A percentile compares a stretch with the other conserved stretches of the same genome.
phyloP scores from a whole-genome alignment of 2,329 filamentous ascomycete genomes.

The Exophiala sideris region DNA sequence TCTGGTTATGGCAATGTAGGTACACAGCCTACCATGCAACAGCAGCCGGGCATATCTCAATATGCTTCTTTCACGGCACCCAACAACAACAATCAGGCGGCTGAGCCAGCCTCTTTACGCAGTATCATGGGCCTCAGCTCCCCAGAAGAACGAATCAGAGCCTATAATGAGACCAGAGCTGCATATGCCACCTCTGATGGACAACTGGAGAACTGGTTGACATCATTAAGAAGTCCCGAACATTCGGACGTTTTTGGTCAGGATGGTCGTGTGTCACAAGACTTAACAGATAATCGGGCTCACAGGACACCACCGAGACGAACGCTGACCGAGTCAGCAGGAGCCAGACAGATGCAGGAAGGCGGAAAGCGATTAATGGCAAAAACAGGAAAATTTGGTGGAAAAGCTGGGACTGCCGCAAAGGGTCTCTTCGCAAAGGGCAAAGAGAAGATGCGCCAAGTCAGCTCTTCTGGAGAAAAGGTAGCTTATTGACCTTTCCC shows the following conservation, averaged over 20 bases:
- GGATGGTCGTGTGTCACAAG: conserved; percentile 30
- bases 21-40: no score
- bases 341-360: conserved; percentile 61
- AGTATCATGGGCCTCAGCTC: conserved; percentile 72
- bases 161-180: conserved; percentile 68
- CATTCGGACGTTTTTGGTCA: conserved; percentile 45
- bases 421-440: conserved; percentile 91
- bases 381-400: conserved; percentile 68
- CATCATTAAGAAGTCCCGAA: conserved; percentile 47
- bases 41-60: no score
- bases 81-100: background rate
- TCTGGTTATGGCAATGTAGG: no score
- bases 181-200: conserved; percentile 71
- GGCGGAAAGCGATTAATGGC: conserved; percentile 89
- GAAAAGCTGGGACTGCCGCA: conserved; percentile 72
- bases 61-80: no score
- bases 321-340: conserved; percentile 22
- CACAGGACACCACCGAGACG: conserved; percentile 17
- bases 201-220: conserved; percentile 64
- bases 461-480: conserved; percentile 65
- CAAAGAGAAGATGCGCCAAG: conserved; percentile 72
- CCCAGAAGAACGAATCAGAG: conserved; percentile 65
- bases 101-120: conserved; percentile 54
- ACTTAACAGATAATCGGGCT: conserved; percentile 2
- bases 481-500: conserved; percentile 69